phyloP scores from a whole-genome alignment of 345 rosid species.

The Arabidopsis arenosa region DNA sequence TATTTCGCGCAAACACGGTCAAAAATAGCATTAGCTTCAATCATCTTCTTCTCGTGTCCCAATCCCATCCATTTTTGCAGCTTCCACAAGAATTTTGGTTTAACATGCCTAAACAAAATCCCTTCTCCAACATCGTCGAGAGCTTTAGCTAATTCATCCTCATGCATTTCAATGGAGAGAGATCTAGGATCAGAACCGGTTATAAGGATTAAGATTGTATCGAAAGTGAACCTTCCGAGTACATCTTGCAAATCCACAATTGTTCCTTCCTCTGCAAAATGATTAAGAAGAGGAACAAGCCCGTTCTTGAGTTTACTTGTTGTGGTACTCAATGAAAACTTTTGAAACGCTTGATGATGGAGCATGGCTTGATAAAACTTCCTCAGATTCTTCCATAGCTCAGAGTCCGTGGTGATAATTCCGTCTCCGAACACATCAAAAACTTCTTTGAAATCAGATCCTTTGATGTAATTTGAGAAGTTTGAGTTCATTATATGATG shows the following conservation, averaged over 20 bases:
- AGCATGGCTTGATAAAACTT: neutral
- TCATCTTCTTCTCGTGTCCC: constrained; percentile 16
- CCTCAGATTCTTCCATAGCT: neutral
- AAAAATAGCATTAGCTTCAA: neutral
- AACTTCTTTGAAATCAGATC: neutral
- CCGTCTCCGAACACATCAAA: neutral
- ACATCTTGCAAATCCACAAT: neutral
- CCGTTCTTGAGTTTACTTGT: constrained; percentile 2
- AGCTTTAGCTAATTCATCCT: neutral
- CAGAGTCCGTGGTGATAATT: neutral
- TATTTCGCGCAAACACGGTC: neutral
- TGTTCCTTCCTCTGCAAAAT: neutral
- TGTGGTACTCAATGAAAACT: neutral
- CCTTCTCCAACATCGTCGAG: neutral
- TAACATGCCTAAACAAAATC: neutral
- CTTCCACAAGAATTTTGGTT: constrained; percentile 19
- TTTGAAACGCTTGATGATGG: neutral
- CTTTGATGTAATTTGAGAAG: constrained; percentile 12
- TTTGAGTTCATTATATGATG: neutral
- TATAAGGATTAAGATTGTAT: neutral
- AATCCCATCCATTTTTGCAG: neutral
- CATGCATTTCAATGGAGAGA: neutral
- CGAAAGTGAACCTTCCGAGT: neutral
- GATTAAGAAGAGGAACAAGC: neutral
- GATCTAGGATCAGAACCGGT: constrained; percentile 5